Evolutionary conservation across 2,329 filamentous ascomycete species (phyloP).

Genomic region (Aspergillus candidus): DNA sequence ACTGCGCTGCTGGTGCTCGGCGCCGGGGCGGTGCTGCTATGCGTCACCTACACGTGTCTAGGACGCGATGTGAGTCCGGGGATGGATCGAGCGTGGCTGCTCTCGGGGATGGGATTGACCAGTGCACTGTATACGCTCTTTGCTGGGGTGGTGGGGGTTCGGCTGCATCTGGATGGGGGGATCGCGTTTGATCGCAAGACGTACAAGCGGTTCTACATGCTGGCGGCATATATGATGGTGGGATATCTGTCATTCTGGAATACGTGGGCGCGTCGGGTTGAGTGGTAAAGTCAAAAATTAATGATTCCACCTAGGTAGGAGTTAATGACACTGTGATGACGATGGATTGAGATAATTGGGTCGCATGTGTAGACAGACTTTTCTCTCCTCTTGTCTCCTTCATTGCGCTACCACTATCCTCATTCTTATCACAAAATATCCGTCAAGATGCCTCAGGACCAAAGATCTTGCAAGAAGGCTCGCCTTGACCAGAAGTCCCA

Average conservation of each 20-base stretch:
- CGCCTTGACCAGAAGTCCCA: no score
- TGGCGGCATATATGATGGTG: constrained; percentile 4
- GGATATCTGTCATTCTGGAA: constrained; percentile 4
- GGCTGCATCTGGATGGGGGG: background rate
- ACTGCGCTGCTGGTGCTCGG: background rate
- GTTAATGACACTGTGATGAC: no score
- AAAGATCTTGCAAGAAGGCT: no score
- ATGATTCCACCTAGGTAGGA: no score
- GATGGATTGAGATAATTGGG: no score
- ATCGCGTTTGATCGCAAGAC: constrained; percentile 4
- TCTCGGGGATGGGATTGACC: background rate
- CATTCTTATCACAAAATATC: no score
- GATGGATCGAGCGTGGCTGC: background rate
- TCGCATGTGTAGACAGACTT: no score
- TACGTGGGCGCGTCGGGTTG: no score
- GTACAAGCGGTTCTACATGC: constrained; percentile 5
- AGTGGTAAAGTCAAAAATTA: no score
- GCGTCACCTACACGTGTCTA: background rate
- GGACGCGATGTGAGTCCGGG: background rate
- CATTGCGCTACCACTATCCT: no score
- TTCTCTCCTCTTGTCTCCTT: no score
- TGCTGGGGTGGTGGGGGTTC: background rate
- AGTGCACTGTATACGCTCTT: background rate
- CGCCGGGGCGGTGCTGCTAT: background rate
- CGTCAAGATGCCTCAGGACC: no score